phyloP scores from a whole-genome alignment of 2,329 filamentous ascomycete genomes.

The Macroventuria anomochaeta region DNA sequence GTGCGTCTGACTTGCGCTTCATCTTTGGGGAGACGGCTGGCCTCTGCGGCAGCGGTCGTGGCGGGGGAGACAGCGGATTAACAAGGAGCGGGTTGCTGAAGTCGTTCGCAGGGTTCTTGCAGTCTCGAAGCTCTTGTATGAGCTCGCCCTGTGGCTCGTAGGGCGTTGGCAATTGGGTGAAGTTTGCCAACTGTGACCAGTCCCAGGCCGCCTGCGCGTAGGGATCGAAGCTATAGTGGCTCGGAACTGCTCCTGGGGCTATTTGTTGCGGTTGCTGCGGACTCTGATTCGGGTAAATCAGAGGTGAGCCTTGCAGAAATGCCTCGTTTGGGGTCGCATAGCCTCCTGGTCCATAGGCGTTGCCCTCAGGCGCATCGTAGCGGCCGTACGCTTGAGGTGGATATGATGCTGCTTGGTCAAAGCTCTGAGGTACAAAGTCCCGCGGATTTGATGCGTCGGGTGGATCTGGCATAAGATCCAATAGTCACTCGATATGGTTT shows the following conservation, averaged over 20 bases:
- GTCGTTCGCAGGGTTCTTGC: slow-evolving; percentile 39
- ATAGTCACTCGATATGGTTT: slow-evolving; percentile 14
- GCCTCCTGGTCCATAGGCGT: slow-evolving; percentile 29
- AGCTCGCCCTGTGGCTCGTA: slow-evolving; percentile 57
- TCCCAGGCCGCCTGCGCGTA: slow-evolving; percentile 45
- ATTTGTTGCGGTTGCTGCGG: slow-evolving; percentile 27
- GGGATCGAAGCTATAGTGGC: slow-evolving; percentile 30
- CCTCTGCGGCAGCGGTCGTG: slow-evolving; percentile 31
- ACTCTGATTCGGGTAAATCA: slow-evolving; percentile 29
- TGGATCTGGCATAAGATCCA: slow-evolving; percentile 40
- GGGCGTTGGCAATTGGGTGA: slow-evolving; percentile 41
- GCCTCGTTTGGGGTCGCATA: slow-evolving; percentile 26
- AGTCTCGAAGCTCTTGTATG: slow-evolving; percentile 45
- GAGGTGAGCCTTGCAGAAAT: slow-evolving; percentile 22
- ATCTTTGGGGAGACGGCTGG: slow-evolving; percentile 37
- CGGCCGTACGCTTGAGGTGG: slow-evolving; percentile 27
- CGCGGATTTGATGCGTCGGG: slow-evolving; percentile 27
- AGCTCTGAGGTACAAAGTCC: slow-evolving; percentile 44
- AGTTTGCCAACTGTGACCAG: slow-evolving; percentile 48
- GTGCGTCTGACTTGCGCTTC: slow-evolving; percentile 48
- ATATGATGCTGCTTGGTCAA: slow-evolving; percentile 41
- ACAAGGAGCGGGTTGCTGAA: slow-evolving; percentile 48
- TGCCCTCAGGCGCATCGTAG: slow-evolving; percentile 35
- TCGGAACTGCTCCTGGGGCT: slow-evolving; percentile 21
- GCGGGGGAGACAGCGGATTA: slow-evolving; percentile 35